Conservation (phyloP, 495 filamentous ascomycete species). For the Talaromyces ruber region DNA sequence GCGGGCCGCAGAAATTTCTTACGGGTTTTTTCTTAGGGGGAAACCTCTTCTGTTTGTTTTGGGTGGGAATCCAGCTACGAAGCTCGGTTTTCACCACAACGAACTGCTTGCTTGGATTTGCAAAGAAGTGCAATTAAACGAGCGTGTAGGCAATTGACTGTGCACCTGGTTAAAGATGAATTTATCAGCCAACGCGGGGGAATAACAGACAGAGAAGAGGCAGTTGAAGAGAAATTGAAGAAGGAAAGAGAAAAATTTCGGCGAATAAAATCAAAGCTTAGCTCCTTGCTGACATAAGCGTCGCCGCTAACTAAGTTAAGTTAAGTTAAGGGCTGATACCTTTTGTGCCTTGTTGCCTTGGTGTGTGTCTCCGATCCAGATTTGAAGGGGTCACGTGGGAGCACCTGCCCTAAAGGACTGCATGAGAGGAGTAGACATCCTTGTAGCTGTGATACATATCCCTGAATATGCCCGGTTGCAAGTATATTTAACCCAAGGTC, state of each 20-base stretch:
- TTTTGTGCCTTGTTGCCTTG: neutral
- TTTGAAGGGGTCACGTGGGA: neutral
- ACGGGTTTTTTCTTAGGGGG: neutral
- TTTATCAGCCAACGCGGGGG: neutral
- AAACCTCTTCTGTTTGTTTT: neutral
- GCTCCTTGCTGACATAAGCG: slow-evolving; percentile 1
- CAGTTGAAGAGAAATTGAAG: neutral
- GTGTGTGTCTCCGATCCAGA: neutral
- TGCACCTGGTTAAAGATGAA: neutral
- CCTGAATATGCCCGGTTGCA: neutral
- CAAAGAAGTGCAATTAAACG: neutral
- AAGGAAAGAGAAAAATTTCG: neutral
- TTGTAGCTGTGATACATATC: neutral
- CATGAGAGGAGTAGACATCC: neutral
- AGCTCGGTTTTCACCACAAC: neutral
- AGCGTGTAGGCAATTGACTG: neutral
- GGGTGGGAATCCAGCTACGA: neutral
- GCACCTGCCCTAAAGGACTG: neutral
- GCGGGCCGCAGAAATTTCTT: slow-evolving; percentile 7
- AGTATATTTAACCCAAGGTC: neutral
- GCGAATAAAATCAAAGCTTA: neutral
- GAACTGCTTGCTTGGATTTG: neutral
- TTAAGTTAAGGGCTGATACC: neutral
- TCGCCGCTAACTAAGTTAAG: neutral
- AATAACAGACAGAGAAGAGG: neutral